Base-by-base conservation (phyloP, 352 stramenopile species). In the Phytophthora cryptogea region DNA sequence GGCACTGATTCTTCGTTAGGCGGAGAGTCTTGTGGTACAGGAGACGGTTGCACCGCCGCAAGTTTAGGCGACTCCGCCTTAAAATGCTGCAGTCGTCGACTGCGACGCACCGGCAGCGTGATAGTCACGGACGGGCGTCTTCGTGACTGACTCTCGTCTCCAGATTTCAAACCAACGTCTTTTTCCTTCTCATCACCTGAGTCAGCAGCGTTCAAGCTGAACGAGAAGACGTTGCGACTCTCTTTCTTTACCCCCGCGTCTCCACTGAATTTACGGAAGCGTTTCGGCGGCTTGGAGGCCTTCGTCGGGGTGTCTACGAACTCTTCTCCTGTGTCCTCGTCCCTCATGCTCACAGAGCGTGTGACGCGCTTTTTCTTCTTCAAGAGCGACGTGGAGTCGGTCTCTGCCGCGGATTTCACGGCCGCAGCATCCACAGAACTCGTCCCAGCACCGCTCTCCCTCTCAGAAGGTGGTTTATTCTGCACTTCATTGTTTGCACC, bases 301-400 rank as follows among this genome's bases (percentile, higher is more conserved):
- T 80, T 83, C 5, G 75, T 78, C 1, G 75, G 64, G 5, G 77
- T 84, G 54, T 81, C 75, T 13, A 86, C 32, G 53, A 66, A 73
- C 11, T 70, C 50, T 11, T 35, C 65, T 8, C 70, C 74, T 9
- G 70, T 76, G 8, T 74, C 72, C 1, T 55, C 35, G 20, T 76
- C 72, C 8, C 33, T 46, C 37, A 82, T 54, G 13, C 9, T 40
- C 11, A 72, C 58, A 4, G 73, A 48, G 9, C 70, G 68, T 16
- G 66, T 75, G 33, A 74, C 68, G 8, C 75, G 73, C 37, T 85
- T 88, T 40, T 70, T 70, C 59, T 76, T 76, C 43, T 57, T 64
- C 16, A 48, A 49, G 28, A 54, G 13, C 37, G 43, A 47, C 27
- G 37, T 58, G 20, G 42, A 20, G 13, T 5, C 20, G 5, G 42